Evolutionary conservation across 2,329 filamentous ascomycete species (phyloP).

Genomic region (Blastomyces silverae): DNA sequence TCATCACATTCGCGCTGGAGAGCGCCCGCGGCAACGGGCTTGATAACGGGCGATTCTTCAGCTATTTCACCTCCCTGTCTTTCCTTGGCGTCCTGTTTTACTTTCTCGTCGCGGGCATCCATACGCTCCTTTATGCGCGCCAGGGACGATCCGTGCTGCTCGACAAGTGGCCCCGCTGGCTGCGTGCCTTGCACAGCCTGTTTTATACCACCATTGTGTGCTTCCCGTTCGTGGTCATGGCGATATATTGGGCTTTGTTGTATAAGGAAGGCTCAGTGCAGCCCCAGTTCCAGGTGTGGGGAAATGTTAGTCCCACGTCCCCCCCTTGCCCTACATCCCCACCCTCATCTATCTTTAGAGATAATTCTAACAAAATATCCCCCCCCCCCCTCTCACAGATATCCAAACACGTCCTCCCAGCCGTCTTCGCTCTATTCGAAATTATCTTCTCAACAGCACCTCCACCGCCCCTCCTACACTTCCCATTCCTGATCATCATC

Average conservation of each 20-base stretch:
- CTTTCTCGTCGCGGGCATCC: conserved; percentile 58
- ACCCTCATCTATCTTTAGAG: conserved; percentile 12
- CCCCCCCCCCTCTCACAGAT: conserved; percentile 37
- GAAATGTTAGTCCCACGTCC: conserved; percentile 32
- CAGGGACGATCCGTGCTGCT: conserved; percentile 50
- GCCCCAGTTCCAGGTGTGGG: conserved; percentile 51
- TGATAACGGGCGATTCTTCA: conserved; percentile 55
- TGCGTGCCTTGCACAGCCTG: conserved; percentile 59
- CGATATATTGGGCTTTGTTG: conserved; percentile 63
- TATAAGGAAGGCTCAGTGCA: conserved; percentile 47
- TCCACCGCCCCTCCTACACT: conserved; percentile 57
- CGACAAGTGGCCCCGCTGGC: conserved; percentile 52
- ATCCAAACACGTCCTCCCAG: conserved; percentile 69
- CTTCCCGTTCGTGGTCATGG: conserved; percentile 62
- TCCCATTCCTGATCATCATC: conserved; percentile 62
- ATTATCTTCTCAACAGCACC: conserved; percentile 60
- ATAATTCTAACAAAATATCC: not conserved
- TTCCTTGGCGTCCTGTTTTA: conserved; percentile 83
- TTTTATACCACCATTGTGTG: conserved; percentile 58
- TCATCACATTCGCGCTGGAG: conserved; percentile 63
- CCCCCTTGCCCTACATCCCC: not conserved
- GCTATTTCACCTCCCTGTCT: conserved; percentile 74
- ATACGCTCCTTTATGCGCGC: conserved; percentile 61
- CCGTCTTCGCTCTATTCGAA: conserved; percentile 67
- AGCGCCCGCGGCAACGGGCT: conserved; percentile 49